These are phyloP conservation scores for Yarrowia sp. DNA, from an alignment of 805 yeast genomes.

Conservation along the genomic window DNA sequence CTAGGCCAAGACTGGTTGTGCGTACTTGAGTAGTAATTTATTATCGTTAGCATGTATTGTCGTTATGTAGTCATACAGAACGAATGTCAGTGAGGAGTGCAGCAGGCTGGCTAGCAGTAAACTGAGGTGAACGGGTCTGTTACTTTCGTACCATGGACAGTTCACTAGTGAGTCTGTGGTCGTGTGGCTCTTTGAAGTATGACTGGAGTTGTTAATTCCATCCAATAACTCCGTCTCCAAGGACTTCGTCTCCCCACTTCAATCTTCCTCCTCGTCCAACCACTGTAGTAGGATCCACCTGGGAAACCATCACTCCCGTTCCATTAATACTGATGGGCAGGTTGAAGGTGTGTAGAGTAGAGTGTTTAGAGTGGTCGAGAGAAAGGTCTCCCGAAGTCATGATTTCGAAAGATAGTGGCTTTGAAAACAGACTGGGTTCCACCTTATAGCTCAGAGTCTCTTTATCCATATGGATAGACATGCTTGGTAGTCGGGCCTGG, in stretches of 20 bases:
- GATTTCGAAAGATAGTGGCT: slow-evolving; percentile 12
- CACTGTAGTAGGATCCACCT: background rate
- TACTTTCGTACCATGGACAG: no score
- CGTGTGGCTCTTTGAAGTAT: background rate
- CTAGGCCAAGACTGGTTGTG: no score
- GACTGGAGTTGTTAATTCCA: no score
- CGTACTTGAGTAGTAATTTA: background rate
- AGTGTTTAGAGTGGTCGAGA: background rate
- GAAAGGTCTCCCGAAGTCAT: slow-evolving; percentile 14
- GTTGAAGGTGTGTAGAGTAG: background rate
- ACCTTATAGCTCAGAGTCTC: background rate
- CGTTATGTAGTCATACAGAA: background rate
- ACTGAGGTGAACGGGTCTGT: no score
- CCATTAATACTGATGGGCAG: background rate
- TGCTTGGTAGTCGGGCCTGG: background rate
- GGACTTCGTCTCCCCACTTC: background rate
- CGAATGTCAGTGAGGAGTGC: no score
- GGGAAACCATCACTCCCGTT: background rate
- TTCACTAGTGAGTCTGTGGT: no score
- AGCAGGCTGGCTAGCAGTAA: no score
- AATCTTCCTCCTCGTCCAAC: slow-evolving; percentile 17
- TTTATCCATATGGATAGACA: slow-evolving; percentile 7
- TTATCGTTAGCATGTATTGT: slow-evolving; percentile 14
- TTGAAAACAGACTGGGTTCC: slow-evolving; percentile 2
- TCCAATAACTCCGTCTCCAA: slow-evolving; percentile 22